These are phyloP conservation scores for Kodamaea neixiangensis DNA, from an alignment of 805 yeast genomes.

Conservation along the genomic window DNA sequence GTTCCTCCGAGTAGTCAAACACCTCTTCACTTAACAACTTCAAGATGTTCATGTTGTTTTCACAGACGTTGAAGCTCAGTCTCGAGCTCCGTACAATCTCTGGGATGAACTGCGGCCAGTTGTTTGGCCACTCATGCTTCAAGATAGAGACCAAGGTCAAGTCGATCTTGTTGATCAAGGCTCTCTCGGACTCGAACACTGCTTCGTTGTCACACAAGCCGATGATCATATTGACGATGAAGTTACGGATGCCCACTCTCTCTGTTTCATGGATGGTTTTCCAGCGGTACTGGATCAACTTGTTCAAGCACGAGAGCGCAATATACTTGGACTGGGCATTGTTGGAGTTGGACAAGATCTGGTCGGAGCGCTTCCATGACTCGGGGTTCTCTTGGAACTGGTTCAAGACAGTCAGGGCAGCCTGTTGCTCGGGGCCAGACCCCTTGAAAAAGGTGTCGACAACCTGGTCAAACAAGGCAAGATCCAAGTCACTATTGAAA, in stretches of 20 bases:
- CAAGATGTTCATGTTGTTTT: conserved; percentile 93
- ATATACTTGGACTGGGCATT: conserved; percentile 90
- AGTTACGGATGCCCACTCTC: conserved; percentile 89
- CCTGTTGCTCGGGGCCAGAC: conserved; percentile 64
- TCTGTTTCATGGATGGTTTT: conserved; percentile 87
- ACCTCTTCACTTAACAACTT: conserved; percentile 92
- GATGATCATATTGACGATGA: conserved; percentile 90
- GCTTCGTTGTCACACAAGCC: conserved; percentile 83
- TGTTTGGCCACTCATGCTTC: conserved; percentile 98
- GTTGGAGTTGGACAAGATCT: conserved; percentile 73
- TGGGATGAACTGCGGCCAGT: conserved; percentile 97
- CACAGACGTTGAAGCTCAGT: conserved; percentile 90
- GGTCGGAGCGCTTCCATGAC: conserved; percentile 93
- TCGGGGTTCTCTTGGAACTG: conserved; percentile 92
- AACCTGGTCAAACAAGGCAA: conserved; percentile 74
- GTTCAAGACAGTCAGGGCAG: conserved; percentile 70
- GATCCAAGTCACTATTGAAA: conserved; percentile 81
- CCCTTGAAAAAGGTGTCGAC: conserved; percentile 85
- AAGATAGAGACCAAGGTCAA: conserved; percentile 90
- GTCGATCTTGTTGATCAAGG: conserved; percentile 90
- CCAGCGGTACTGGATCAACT: conserved; percentile 90
- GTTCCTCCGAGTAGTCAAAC: conserved; percentile 92
- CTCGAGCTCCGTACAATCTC: conserved; percentile 85
- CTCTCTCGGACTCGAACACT: conserved; percentile 67
- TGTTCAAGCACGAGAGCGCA: conserved; percentile 87